Conservation (phyloP, 1,284 basidiomycete species). For the Inonotus obliquus region DNA sequence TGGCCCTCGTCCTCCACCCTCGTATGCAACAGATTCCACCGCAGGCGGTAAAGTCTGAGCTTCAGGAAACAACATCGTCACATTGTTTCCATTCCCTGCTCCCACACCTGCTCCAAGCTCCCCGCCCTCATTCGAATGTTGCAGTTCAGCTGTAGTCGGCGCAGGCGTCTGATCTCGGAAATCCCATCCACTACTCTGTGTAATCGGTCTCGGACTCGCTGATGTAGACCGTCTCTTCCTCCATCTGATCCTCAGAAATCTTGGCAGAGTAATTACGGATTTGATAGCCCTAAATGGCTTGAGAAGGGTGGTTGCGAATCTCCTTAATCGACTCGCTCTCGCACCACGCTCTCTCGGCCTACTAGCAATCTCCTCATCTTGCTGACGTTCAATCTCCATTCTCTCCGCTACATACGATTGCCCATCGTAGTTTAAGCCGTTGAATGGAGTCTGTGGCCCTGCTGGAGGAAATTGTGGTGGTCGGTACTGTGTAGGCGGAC, state of each 20-base stretch:
- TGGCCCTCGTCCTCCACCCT: not conserved
- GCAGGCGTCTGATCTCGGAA: constrained; percentile 6
- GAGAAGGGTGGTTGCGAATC: not conserved
- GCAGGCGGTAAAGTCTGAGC: not conserved
- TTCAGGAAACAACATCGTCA: not conserved
- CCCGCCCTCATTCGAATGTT: not conserved
- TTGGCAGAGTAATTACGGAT: not conserved
- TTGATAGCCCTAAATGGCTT: not conserved
- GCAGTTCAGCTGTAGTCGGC: not conserved
- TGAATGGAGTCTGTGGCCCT: not conserved
- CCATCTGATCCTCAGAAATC: not conserved
- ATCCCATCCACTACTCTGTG: constrained; percentile 3
- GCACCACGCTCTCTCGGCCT: not conserved
- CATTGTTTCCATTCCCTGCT: not conserved
- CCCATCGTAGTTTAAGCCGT: too few species aligned
- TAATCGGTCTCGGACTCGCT: not conserved
- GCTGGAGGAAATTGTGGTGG: not conserved
- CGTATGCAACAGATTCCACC: not conserved
- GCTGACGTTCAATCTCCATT: not conserved
- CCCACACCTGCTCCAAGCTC: not conserved
- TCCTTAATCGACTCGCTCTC: not conserved
- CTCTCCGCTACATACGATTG: not conserved
- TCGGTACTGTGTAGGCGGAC: not conserved
- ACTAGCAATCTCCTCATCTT: not conserved
- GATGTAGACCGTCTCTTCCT: not conserved